phyloP scores from a whole-genome alignment of 306 rosid species.

The Citrullus colocynthis region DNA sequence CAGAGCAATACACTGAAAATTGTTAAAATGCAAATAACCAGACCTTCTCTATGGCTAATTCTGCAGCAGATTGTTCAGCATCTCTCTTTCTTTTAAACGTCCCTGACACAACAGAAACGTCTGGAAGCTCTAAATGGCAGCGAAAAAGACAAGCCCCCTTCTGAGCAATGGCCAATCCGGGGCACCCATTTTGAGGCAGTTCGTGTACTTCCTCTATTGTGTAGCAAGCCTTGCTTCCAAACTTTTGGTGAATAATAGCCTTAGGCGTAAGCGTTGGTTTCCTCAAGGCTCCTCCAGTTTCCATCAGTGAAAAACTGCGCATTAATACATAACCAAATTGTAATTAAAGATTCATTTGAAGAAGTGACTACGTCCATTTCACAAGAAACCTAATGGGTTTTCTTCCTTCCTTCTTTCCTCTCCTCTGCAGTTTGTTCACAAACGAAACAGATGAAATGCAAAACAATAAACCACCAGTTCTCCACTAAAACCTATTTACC shows the following conservation, averaged over 20 bases:
- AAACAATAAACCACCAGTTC: not conserved
- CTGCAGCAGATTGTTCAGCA: conserved; percentile 89
- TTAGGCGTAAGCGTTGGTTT: conserved; percentile 46
- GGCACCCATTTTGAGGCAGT: conserved; percentile 47
- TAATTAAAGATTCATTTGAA: not conserved
- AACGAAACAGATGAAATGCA: not conserved
- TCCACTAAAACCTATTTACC: not conserved
- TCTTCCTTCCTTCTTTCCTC: not conserved
- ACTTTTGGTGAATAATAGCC: conserved; percentile 56
- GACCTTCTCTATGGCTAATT: conserved; percentile 79
- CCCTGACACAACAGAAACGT: conserved; percentile 49
- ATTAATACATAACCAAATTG: not conserved
- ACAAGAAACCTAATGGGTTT: not conserved
- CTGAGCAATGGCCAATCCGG: conserved; percentile 50
- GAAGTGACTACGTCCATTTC: not conserved
- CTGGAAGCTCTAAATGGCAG: conserved; percentile 80
- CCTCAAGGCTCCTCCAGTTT: conserved; percentile 21
- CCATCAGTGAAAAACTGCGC: conserved; percentile 28
- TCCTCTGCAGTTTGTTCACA: not conserved
- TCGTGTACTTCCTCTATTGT: conserved; percentile 62
- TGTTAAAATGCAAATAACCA: conserved; percentile 7
- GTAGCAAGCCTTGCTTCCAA: conserved; percentile 45
- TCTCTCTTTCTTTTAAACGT: conserved; percentile 77
- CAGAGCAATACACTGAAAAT: not conserved
- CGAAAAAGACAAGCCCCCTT: conserved; percentile 53